phyloP scores from a whole-genome alignment of 2,329 filamentous ascomycete species.

The Stemphylium vesicarium region DNA sequence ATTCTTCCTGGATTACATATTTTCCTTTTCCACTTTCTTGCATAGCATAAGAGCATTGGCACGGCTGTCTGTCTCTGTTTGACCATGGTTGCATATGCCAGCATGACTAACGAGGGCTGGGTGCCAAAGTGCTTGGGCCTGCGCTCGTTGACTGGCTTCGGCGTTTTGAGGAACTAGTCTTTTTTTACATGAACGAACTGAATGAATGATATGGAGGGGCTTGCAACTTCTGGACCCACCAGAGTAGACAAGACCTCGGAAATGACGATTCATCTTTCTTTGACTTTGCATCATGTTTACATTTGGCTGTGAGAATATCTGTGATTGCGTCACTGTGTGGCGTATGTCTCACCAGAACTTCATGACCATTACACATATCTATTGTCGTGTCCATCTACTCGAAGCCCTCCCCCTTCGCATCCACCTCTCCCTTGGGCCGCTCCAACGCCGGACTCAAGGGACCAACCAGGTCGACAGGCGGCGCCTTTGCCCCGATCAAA shows the following conservation, averaged over 20 bases:
- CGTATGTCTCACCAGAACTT: not conserved
- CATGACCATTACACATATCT: constrained; percentile 9
- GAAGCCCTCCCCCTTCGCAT: constrained; percentile 39
- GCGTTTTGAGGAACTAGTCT: constrained; percentile 29
- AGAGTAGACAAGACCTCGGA: not conserved
- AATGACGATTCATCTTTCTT: no score
- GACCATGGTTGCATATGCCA: constrained; percentile 32
- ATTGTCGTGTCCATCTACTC: constrained; percentile 24
- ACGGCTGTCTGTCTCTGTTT: constrained; percentile 11
- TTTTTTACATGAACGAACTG: constrained; percentile 13
- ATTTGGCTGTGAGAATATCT: not conserved
- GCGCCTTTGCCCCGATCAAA: constrained; percentile 45
- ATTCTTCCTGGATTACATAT: constrained; percentile 21
- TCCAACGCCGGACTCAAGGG: constrained; percentile 41
- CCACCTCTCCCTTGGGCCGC: constrained; percentile 28
- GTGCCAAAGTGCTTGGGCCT: constrained; percentile 50
- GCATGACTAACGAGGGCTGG: constrained; percentile 28
- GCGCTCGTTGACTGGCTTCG: constrained; percentile 32
- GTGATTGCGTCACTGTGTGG: not conserved
- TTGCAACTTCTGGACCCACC: not conserved
- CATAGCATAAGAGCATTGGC: constrained; percentile 42
- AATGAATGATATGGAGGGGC: constrained; percentile 13
- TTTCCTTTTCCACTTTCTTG: constrained; percentile 25
- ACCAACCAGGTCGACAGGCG: constrained; percentile 32
- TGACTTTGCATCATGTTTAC: not conserved